These are phyloP conservation scores for Carex cristatella DNA, from an alignment of 176 grass and related monocot species.

Conservation along the genomic window DNA sequence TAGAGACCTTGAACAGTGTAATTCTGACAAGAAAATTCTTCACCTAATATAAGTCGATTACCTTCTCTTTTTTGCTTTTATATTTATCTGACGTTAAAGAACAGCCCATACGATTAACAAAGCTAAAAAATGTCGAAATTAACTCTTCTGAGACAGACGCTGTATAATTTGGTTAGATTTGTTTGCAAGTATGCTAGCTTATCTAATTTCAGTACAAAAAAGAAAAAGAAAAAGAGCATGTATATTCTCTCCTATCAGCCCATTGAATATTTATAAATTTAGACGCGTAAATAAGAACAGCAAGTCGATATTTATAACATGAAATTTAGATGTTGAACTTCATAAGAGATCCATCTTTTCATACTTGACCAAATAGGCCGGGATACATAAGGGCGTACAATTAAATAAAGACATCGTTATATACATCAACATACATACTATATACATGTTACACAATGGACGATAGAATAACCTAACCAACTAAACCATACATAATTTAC, in stretches of 20 bases:
- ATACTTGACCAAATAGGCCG: background rate
- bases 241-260: background rate
- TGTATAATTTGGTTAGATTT: background rate
- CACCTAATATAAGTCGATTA: background rate
- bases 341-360: background rate
- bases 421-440: conserved; percentile 7
- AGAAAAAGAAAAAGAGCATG: background rate
- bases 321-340: background rate
- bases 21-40: background rate
- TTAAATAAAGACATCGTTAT: background rate
- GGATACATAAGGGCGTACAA: background rate
- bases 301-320: background rate
- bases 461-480: background rate
- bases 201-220: background rate
- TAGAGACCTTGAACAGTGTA: background rate
- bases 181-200: background rate
- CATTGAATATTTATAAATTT: background rate
- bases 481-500: background rate
- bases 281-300: background rate
- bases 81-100: background rate
- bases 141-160: background rate
- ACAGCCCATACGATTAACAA: background rate
- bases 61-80: background rate
- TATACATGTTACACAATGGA: background rate
- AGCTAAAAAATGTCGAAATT: background rate